These are phyloP conservation scores for Sporothrix phasma DNA, from an alignment of 2,329 filamentous ascomycete genomes.

Conservation along the genomic window DNA sequence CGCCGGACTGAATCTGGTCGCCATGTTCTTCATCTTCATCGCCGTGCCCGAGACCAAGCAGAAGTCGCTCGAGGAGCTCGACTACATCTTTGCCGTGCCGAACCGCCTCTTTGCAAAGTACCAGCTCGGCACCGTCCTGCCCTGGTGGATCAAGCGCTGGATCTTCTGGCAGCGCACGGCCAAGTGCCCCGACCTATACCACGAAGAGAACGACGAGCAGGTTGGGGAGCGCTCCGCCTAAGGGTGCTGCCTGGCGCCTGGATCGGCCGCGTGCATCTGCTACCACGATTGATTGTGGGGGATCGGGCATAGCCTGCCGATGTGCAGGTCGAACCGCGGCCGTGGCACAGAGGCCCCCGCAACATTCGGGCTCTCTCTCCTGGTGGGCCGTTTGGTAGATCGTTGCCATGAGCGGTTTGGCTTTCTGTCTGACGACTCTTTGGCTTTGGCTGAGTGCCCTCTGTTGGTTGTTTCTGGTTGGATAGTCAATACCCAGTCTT, in stretches of 20 bases:
- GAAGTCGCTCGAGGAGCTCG: constrained; percentile 47
- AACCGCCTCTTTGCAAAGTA: constrained; percentile 29
- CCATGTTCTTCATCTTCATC: constrained; percentile 48
- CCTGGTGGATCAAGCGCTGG: constrained; percentile 16
- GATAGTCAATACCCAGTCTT: constrained; percentile 2
- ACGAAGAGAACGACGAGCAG: constrained; percentile 8
- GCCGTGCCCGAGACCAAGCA: constrained; percentile 52
- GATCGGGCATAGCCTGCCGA: too few relatives aligned
- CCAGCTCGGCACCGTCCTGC: constrained; percentile 24
- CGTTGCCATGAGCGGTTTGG: neutral
- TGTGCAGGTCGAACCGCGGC: too few relatives aligned
- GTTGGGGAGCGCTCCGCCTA: neutral
- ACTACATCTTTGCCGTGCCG: constrained; percentile 52
- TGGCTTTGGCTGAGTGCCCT: neutral
- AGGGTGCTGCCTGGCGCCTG: too few relatives aligned
- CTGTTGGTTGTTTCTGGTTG: constrained; percentile 2
- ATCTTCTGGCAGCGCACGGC: constrained; percentile 5
- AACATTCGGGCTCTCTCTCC: neutral
- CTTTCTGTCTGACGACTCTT: too few relatives aligned
- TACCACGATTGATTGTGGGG: neutral
- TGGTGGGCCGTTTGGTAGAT: neutral
- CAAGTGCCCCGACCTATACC: constrained; percentile 16
- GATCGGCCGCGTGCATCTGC: too few relatives aligned
- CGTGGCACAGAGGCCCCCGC: too few relatives aligned
- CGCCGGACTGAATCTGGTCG: constrained; percentile 45